These are phyloP conservation scores for Saitozyma sp. DNA, from an alignment of 768 basidiomycete species.

Conservation along the genomic window DNA sequence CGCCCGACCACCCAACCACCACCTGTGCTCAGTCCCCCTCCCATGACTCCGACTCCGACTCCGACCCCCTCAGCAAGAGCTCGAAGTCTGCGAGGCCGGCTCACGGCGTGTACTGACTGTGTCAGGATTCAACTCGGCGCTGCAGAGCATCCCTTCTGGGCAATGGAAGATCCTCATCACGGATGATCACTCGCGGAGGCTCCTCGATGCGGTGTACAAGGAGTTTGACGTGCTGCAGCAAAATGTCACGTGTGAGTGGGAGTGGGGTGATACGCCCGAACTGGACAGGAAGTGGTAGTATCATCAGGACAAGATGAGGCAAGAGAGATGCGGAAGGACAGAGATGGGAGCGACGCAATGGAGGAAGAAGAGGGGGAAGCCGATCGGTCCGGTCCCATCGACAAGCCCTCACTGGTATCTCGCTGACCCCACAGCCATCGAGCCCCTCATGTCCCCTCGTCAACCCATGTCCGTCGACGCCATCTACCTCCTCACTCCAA, in stretches of 20 bases:
- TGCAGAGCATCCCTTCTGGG: slow-evolving; percentile 61
- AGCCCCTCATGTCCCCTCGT: slow-evolving; percentile 79
- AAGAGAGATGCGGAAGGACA: not conserved
- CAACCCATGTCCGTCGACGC: slow-evolving; percentile 87
- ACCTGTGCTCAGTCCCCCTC: not conserved
- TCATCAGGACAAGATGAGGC: not conserved
- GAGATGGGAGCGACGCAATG: not conserved
- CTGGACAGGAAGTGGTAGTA: not conserved
- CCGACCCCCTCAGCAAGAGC: not conserved
- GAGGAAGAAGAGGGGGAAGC: too few relatives aligned
- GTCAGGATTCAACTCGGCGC: slow-evolving; percentile 46
- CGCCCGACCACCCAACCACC: not conserved
- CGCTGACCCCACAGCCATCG: slow-evolving; percentile 67
- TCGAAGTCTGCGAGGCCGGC: not conserved
- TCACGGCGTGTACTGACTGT: not conserved
- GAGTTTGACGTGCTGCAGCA: slow-evolving; percentile 92
- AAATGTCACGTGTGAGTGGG: slow-evolving; percentile 84
- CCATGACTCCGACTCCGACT: too few relatives aligned
- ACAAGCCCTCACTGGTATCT: not conserved
- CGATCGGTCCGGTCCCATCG: too few relatives aligned
- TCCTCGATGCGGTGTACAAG: slow-evolving; percentile 81
- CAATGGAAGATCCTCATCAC: slow-evolving; percentile 98
- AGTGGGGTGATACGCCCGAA: not conserved
- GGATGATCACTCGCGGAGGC: slow-evolving; percentile 82
- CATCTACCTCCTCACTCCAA: slow-evolving; percentile 91